Percentiles rank a stretch among this genome's conserved stretches.
phyloP scores from a whole-genome alignment of 768 basidiomycete species.

The Neoboletus subvelutipes region DNA sequence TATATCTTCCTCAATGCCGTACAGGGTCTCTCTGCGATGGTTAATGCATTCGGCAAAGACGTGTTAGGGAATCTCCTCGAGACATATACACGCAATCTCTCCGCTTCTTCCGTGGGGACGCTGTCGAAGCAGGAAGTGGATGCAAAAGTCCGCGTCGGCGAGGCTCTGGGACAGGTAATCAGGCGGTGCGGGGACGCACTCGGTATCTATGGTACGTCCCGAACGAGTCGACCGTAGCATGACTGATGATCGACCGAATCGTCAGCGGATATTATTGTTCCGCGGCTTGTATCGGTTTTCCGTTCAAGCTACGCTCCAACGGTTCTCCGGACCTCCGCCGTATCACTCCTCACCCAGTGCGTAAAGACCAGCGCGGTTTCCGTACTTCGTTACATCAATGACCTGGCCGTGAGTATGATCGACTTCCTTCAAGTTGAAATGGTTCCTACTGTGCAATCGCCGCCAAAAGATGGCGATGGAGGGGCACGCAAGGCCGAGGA shows the following conservation, averaged over 20 bases:
- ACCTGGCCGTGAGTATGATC: slow-evolving; percentile 66
- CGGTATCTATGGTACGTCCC: slow-evolving; percentile 60
- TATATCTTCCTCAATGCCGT: slow-evolving; percentile 93
- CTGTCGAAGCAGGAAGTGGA: slow-evolving; percentile 69
- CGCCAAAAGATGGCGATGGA: slow-evolving; percentile 18
- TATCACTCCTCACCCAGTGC: slow-evolving; percentile 74
- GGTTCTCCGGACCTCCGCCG: slow-evolving; percentile 64
- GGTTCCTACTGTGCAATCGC: slow-evolving; percentile 24
- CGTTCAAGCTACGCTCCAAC: slow-evolving; percentile 64
- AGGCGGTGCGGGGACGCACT: slow-evolving; percentile 69
- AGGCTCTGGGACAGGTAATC: slow-evolving; percentile 79
- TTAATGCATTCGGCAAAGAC: slow-evolving; percentile 63
- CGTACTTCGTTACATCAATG: slow-evolving; percentile 58
- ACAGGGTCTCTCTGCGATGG: slow-evolving; percentile 86
- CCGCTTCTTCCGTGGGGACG: slow-evolving; percentile 33
- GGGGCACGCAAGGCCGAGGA: slow-evolving; percentile 5
- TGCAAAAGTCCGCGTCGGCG: slow-evolving; percentile 72
- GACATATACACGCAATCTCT: slow-evolving; percentile 60
- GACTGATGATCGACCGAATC: slow-evolving; percentile 3
- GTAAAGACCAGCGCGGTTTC: slow-evolving; percentile 63
- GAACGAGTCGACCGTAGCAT: not conserved
- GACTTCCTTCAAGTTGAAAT: slow-evolving; percentile 75
- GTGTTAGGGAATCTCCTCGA: slow-evolving; percentile 66
- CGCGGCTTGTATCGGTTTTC: slow-evolving; percentile 64
- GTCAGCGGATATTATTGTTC: slow-evolving; percentile 69